Conservation (phyloP, 2,329 filamentous ascomycete genomes). For the Cytospora piceae region DNA sequence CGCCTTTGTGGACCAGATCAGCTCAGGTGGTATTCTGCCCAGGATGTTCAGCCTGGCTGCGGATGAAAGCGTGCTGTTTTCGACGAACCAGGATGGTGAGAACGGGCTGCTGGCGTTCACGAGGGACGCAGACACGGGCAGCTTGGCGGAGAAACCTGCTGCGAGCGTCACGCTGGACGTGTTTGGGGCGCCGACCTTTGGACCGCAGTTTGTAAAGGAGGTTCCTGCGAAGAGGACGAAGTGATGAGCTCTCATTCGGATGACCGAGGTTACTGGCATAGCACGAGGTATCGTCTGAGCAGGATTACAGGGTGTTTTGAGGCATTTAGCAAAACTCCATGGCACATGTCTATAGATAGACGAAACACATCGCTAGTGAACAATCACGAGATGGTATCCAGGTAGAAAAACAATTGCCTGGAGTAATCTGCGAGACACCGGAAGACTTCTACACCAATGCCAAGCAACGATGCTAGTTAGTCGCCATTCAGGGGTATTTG, state of each 20-base stretch:
- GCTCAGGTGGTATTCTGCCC: slow-evolving; percentile 44
- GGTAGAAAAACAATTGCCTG: background rate
- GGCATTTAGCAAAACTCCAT: too few relatives aligned
- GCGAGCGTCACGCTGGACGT: slow-evolving; percentile 35
- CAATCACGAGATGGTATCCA: too few relatives aligned
- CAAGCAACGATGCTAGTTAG: background rate
- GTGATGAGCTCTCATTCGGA: background rate
- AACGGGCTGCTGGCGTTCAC: slow-evolving; percentile 46
- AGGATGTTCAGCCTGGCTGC: slow-evolving; percentile 51
- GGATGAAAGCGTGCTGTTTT: slow-evolving; percentile 45
- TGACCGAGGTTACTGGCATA: background rate
- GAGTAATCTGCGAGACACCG: background rate
- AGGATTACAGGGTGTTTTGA: background rate
- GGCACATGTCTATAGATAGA: too few relatives aligned
- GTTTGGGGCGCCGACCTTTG: slow-evolving; percentile 38
- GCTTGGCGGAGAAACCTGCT: slow-evolving; percentile 36
- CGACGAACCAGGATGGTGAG: slow-evolving; percentile 51
- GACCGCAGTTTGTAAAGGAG: slow-evolving; percentile 40
- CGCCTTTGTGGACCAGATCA: slow-evolving; percentile 40
- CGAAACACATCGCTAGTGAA: background rate
- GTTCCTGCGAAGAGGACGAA: slow-evolving; percentile 17
- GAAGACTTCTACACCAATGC: background rate
- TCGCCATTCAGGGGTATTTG: too few relatives aligned
- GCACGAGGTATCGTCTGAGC: background rate
- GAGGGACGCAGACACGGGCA: slow-evolving; percentile 38